Evolutionary conservation across 1,284 basidiomycete species (phyloP).

Genomic region (Porogramme epimiltina): DNA sequence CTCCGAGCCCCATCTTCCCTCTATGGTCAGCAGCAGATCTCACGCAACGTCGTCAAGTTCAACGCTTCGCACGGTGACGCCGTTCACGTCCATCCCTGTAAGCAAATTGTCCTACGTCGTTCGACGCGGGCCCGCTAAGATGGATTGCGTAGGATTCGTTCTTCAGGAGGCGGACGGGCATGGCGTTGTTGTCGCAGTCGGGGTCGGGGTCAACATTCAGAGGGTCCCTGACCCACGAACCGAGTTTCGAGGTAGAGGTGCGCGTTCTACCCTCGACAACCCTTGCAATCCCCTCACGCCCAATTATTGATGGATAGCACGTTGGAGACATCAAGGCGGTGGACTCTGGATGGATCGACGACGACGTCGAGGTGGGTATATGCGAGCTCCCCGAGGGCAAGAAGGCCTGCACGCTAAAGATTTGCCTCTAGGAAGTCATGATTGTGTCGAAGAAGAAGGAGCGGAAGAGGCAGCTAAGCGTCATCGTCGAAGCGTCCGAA

Average conservation of each 20-base stretch:
- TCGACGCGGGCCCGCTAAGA: background rate
- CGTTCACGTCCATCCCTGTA: conserved; percentile 11
- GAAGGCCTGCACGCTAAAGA: too few relatives aligned
- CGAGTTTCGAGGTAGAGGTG: conserved; percentile 26
- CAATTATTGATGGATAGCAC: conserved; percentile 15
- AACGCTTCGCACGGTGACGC: background rate
- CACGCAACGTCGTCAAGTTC: too few relatives aligned
- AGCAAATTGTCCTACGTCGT: background rate
- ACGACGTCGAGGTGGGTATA: conserved; percentile 32
- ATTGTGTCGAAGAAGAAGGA: conserved; percentile 24
- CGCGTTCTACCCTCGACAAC: background rate
- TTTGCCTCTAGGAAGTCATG: conserved; percentile 22
- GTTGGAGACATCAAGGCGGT: conserved; percentile 20
- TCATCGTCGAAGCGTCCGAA: conserved; percentile 17
- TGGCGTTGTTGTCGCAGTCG: conserved; percentile 1
- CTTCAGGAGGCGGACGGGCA: conserved; percentile 8
- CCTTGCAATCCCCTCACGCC: background rate
- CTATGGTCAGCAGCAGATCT: background rate
- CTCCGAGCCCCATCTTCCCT: conserved; percentile 10
- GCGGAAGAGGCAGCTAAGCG: conserved; percentile 18
- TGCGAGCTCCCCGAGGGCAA: background rate
- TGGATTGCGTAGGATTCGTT: conserved; percentile 1
- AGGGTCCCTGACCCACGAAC: background rate
- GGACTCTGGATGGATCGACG: conserved; percentile 32
- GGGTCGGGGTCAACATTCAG: conserved; percentile 1